These are phyloP conservation scores for Omphalotus olearius DNA, from an alignment of 1,284 basidiomycete genomes.

Conservation along the genomic window DNA sequence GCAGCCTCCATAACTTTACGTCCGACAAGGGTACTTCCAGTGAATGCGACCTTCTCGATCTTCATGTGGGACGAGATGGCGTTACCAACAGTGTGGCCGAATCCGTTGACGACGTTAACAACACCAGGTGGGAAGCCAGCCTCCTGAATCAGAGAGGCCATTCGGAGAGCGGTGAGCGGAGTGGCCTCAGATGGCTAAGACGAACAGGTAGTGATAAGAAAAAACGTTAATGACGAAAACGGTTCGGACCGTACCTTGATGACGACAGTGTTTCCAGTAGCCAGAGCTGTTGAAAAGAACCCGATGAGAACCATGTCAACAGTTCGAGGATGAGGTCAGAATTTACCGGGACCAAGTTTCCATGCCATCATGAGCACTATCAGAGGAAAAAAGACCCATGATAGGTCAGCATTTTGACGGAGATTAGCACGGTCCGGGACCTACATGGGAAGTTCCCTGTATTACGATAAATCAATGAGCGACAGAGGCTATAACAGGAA, in stretches of 20 bases:
- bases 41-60: conserved; percentile 46
- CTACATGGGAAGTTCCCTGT: conserved; percentile 21
- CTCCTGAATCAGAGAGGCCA: conserved; percentile 37
- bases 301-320: background rate
- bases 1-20: conserved; percentile 79
- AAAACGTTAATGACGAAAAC: conserved; percentile 32
- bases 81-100: conserved; percentile 58
- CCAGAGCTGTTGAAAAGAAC: conserved; percentile 53
- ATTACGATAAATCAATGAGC: background rate
- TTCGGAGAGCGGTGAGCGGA: conserved; percentile 66
- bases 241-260: conserved; percentile 48
- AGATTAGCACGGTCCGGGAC: background rate
- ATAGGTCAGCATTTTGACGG: background rate
- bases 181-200: conserved; percentile 78
- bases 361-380: conserved; percentile 54
- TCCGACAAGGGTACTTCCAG: conserved; percentile 54
- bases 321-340: background rate
- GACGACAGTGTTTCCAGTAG: conserved; percentile 76
- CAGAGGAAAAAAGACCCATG: background rate
- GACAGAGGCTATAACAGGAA: background rate
- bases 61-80: conserved; percentile 50
- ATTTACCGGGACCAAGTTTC: conserved; percentile 65
- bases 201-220: conserved; percentile 18
- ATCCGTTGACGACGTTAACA: conserved; percentile 75
- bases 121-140: conserved; percentile 69